Conservation (phyloP, 2,329 filamentous ascomycete species). For the Periconia sp. region DNA sequence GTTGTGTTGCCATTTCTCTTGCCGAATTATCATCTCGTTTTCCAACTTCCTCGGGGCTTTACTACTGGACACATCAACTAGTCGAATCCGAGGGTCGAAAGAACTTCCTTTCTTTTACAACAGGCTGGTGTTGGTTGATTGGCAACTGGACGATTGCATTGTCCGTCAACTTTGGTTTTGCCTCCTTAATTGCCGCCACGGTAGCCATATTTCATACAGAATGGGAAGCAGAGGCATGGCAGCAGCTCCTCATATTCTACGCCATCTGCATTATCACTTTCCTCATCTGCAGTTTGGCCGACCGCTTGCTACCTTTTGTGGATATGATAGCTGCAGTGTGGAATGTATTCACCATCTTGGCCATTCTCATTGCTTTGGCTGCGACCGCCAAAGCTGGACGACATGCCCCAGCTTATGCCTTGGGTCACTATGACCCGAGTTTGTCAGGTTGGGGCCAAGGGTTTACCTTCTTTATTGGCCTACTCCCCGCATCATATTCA, state of each 20-base stretch:
- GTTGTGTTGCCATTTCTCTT: slow-evolving; percentile 9
- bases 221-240: slow-evolving; percentile 49
- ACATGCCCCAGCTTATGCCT: slow-evolving; percentile 1
- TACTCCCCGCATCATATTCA: slow-evolving; percentile 3
- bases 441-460: slow-evolving; percentile 5
- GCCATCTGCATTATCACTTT: slow-evolving; percentile 67
- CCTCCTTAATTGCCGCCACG: slow-evolving; percentile 6
- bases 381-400: slow-evolving; percentile 3
- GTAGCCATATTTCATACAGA: slow-evolving; percentile 1
- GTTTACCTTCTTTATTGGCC: slow-evolving; percentile 7
- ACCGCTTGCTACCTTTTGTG: slow-evolving; percentile 65
- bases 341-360: slow-evolving; percentile 12
- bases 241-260: slow-evolving; percentile 72
- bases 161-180: slow-evolving; percentile 11
- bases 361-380: slow-evolving; percentile 2
- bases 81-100: slow-evolving; percentile 2
- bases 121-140: slow-evolving; percentile 12
- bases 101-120: slow-evolving; percentile 8
- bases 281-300: slow-evolving; percentile 66
- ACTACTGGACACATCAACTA: slow-evolving; percentile 12
- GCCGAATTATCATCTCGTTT: slow-evolving; percentile 11
- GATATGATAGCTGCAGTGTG: slow-evolving; percentile 41
- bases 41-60: slow-evolving; percentile 11
- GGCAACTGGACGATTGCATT: slow-evolving; percentile 13
- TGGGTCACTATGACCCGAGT: slow-evolving; percentile 3